A percentile compares a stretch with the other conserved stretches of the same genome.
These are phyloP conservation scores for Aphanomyces stellatus DNA, from an alignment of 352 stramenopile genomes.

Conservation along the genomic window DNA sequence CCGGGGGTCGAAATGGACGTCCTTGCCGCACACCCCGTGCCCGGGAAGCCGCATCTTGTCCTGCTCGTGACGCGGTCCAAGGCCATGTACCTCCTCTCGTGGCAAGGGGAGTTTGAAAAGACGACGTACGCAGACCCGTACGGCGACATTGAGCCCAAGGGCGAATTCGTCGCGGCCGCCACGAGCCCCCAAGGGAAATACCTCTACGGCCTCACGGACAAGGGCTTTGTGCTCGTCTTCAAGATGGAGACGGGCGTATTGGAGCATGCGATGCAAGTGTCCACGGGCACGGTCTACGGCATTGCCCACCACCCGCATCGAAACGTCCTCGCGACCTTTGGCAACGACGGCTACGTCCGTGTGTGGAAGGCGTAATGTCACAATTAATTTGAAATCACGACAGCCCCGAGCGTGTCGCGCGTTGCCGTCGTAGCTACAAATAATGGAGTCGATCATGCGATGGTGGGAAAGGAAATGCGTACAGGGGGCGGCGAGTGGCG, in stretches of 20 bases:
- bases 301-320: conserved; percentile 81
- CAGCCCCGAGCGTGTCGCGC: too few species aligned
- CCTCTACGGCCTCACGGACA: conserved; percentile 83
- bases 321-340: conserved; percentile 85
- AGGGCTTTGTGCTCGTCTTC: conserved; percentile 75
- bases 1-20: conserved; percentile 67
- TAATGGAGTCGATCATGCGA: too few species aligned
- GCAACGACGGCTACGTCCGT: conserved; percentile 73
- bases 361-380: conserved; percentile 66
- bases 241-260: conserved; percentile 38
- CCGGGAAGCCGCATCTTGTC: conserved; percentile 54
- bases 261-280: conserved; percentile 75
- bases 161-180: conserved; percentile 82
- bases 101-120: conserved; percentile 45
- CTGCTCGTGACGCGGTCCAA: conserved; percentile 80
- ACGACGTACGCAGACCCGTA: conserved; percentile 51
- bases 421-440: too few species aligned
- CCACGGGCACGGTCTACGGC: conserved; percentile 67
- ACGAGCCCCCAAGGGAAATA: conserved; percentile 76
- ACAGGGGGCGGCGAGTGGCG: too few species aligned
- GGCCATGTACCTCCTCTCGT: conserved; percentile 73
- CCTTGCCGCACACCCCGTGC: conserved; percentile 54
- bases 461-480: too few species aligned
- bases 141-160: conserved; percentile 43
- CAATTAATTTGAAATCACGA: background rate